These are phyloP conservation scores for Porogramme epimiltina DNA, from an alignment of 1,284 basidiomycete species.

Conservation along the genomic window DNA sequence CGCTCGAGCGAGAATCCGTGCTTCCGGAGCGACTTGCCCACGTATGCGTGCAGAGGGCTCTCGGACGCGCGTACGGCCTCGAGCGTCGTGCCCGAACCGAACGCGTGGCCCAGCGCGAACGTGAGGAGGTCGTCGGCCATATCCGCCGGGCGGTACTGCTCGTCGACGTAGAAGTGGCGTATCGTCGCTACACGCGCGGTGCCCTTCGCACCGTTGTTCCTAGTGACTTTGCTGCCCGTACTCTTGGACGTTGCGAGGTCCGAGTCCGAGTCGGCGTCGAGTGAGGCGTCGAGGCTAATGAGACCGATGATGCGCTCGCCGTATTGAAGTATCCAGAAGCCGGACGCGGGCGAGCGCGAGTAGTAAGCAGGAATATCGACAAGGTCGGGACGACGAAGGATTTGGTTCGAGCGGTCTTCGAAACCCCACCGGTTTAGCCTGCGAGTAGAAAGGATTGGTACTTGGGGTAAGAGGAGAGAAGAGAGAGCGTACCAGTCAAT, in stretches of 20 bases:
- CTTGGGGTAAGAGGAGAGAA: not conserved
- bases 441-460: not conserved
- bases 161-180: slow-evolving; percentile 77
- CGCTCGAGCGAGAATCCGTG: slow-evolving; percentile 55
- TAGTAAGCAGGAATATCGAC: slow-evolving; percentile 59
- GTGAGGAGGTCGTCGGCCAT: slow-evolving; percentile 70
- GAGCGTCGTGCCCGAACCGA: slow-evolving; percentile 44
- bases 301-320: slow-evolving; percentile 64
- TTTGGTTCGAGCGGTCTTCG: slow-evolving; percentile 54
- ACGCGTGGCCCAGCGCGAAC: slow-evolving; percentile 60
- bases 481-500: slow-evolving; percentile 64
- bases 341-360: slow-evolving; percentile 56
- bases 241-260: slow-evolving; percentile 13
- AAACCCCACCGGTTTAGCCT: slow-evolving; percentile 76
- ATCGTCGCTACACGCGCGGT: slow-evolving; percentile 59
- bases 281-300: slow-evolving; percentile 66
- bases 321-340: slow-evolving; percentile 71
- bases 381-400: slow-evolving; percentile 63
- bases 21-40: slow-evolving; percentile 45
- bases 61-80: slow-evolving; percentile 47
- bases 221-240: slow-evolving; percentile 17
- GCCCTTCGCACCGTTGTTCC: slow-evolving; percentile 22
- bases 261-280: slow-evolving; percentile 37
- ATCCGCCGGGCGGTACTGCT: slow-evolving; percentile 54
- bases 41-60: slow-evolving; percentile 55